These are phyloP conservation scores for Coccomyxa sp. DNA, from an alignment of 139 green algal genomes.

Conservation along the genomic window DNA sequence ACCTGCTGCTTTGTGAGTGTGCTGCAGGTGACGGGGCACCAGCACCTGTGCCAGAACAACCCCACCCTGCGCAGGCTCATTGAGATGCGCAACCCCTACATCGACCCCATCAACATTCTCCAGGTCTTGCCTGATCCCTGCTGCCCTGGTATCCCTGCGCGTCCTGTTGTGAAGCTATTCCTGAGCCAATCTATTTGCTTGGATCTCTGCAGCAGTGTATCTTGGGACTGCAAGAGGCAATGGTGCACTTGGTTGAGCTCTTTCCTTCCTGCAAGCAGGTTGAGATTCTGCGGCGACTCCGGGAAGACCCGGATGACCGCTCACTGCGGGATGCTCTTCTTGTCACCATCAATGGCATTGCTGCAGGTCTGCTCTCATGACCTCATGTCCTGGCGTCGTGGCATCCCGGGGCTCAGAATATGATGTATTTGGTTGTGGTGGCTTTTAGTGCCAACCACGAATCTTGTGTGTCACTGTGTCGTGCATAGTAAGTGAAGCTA, in stretches of 20 bases:
- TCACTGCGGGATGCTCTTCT: constrained; percentile 72
- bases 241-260: too few species aligned
- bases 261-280: constrained; percentile 47
- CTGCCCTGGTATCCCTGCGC: background rate
- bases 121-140: constrained; percentile 44
- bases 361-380: constrained; percentile 73
- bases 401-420: too few species aligned
- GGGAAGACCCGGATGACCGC: constrained; percentile 49
- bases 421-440: too few species aligned
- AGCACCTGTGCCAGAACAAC: constrained; percentile 71
- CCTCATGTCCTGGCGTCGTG: too few species aligned
- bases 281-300: constrained; percentile 69
- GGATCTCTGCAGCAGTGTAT: too few species aligned
- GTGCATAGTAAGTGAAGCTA: too few species aligned
- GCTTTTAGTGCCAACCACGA: too few species aligned
- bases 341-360: constrained; percentile 95
- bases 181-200: too few species aligned
- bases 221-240: too few species aligned
- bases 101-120: constrained; percentile 88
- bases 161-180: background rate
- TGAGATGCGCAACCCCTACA: constrained; percentile 83
- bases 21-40: constrained; percentile 63
- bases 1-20: background rate
- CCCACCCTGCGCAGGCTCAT: constrained; percentile 67
- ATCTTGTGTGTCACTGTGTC: too few species aligned